A percentile compares a stretch with the other conserved stretches of the same genome.
Evolutionary conservation across 192 early-diverging fungal genomes (phyloP).

Genomic region (Jimgerdemannia lactiflua): DNA sequence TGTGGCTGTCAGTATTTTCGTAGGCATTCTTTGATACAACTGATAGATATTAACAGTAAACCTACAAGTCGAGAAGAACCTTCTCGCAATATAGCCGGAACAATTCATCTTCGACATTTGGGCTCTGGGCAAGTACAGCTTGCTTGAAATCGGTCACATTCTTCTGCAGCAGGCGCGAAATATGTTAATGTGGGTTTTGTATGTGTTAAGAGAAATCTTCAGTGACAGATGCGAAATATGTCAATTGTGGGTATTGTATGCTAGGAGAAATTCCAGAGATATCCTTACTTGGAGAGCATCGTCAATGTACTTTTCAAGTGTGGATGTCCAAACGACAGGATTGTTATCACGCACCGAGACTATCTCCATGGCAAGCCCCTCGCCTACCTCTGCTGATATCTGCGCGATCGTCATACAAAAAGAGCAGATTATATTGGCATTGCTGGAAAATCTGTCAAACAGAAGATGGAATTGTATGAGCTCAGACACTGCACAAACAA

Average conservation of each 20-base stretch:
- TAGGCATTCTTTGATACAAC: not conserved
- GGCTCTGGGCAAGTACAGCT: not conserved
- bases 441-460: too few relatives aligned
- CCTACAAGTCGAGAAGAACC: slow-evolving; percentile 19
- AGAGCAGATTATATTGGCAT: too few relatives aligned
- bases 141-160: not conserved
- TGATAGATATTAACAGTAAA: not conserved
- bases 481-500: too few relatives aligned
- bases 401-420: too few relatives aligned
- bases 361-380: not conserved
- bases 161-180: not conserved
- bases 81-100: slow-evolving; percentile 18
- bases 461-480: too few relatives aligned
- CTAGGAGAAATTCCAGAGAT: too few relatives aligned
- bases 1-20: not conserved
- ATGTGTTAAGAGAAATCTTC: not conserved
- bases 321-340: slow-evolving; percentile 7
- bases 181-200: not conserved
- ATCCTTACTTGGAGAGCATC: slow-evolving; percentile 9
- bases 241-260: too few relatives aligned
- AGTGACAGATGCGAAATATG: not conserved
- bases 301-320: slow-evolving; percentile 7
- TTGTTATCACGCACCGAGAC: not conserved
- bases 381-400: too few relatives aligned
- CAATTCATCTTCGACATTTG: not conserved